phyloP scores from a whole-genome alignment of 2,329 filamentous ascomycete genomes.

The Sclerotinia nivalis region DNA sequence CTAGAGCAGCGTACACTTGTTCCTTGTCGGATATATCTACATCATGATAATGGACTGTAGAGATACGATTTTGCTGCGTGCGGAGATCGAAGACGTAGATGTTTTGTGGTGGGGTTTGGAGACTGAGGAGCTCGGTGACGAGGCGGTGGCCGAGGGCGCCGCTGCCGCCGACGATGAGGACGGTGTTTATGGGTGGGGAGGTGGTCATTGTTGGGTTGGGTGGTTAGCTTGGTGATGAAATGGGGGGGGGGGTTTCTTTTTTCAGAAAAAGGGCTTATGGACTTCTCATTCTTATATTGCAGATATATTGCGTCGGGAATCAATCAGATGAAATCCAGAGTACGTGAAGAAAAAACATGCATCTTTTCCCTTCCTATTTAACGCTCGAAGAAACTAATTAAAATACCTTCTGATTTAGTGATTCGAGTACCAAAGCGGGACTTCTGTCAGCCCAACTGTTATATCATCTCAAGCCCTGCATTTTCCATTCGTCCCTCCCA shows the following conservation, averaged over 20 bases:
- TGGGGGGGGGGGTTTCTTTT: too few species aligned
- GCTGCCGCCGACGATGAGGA: slow-evolving; percentile 77
- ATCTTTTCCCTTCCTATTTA: neutral
- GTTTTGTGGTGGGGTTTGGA: slow-evolving; percentile 43
- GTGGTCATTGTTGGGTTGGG: too few species aligned
- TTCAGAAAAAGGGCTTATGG: too few species aligned
- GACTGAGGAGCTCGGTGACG: slow-evolving; percentile 65
- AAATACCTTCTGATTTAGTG: neutral
- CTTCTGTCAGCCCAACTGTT: neutral
- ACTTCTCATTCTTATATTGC: too few species aligned
- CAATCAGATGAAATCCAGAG: too few species aligned
- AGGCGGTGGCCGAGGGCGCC: slow-evolving; percentile 83
- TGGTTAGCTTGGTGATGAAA: too few species aligned
- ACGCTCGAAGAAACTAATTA: neutral
- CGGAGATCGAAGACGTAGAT: slow-evolving; percentile 72
- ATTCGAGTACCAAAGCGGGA: neutral
- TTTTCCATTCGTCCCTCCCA: neutral
- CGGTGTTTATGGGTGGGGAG: slow-evolving; percentile 37
- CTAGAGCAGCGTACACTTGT: slow-evolving; percentile 45
- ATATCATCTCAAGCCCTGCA: neutral
- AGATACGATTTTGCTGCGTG: slow-evolving; percentile 63
- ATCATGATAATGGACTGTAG: slow-evolving; percentile 50
- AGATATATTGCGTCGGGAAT: too few species aligned
- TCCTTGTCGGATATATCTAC: slow-evolving; percentile 50
- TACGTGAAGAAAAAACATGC: too few species aligned